Conservation (phyloP, 2,329 filamentous ascomycete species). For the Ascochyta pisi region DNA sequence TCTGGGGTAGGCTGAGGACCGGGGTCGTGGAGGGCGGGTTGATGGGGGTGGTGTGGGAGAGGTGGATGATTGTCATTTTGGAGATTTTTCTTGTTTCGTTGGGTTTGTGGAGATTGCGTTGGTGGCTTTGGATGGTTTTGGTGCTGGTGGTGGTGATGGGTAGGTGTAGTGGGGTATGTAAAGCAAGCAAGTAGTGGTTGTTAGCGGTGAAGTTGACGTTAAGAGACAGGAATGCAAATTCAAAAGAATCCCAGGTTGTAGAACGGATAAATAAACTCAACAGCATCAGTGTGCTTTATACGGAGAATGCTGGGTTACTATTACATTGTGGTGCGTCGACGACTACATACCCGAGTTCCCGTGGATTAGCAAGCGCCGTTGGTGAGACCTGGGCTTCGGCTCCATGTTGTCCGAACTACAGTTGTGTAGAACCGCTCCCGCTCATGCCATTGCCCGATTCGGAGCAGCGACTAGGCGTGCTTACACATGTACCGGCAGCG, state of each 20-base stretch:
- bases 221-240: neutral
- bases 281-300: no score
- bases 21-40: slow-evolving; percentile 51
- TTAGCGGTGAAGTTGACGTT: neutral
- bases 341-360: neutral
- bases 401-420: slow-evolving; percentile 11
- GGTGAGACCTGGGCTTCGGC: slow-evolving; percentile 10
- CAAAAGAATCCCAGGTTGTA: no score
- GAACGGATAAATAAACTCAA: no score
- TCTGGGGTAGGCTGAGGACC: slow-evolving; percentile 44
- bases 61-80: slow-evolving; percentile 51
- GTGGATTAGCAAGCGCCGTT: neutral
- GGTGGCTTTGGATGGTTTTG: neutral
- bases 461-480: slow-evolving; percentile 1
- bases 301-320: no score
- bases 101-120: neutral
- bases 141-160: neutral
- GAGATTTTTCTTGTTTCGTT: neutral
- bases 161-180: no score
- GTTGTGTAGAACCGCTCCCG: neutral
- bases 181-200: neutral
- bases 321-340: neutral
- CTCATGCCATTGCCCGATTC: neutral
- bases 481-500: neutral
- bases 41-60: slow-evolving; percentile 54